Base-by-base conservation (phyloP, 805 yeast species). In the Sugiyamaella smithiae region DNA sequence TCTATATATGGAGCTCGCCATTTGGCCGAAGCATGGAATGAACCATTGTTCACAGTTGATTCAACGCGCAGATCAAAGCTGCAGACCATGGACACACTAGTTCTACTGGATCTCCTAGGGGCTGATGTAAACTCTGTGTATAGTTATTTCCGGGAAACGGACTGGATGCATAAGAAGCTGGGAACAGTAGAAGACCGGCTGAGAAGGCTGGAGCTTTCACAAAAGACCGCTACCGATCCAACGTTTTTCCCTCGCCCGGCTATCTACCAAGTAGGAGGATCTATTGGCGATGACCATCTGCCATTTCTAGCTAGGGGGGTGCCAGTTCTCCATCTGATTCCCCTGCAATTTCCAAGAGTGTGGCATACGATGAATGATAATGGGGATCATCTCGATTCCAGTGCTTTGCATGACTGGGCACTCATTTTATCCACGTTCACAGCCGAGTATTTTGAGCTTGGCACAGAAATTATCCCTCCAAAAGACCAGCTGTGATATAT, bases 1-100 rank as follows among this genome's bases (percentile, higher is more conserved):
- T 78, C 83, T 1, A 65, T 78, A 1, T 80, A 80, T 56, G 85
- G 85, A 0, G 73, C 84, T 0, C 68, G 73, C 14, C 76, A 75
- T 49, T 59, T 78, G 25, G 81, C 81, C 5, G 54, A 58, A 1
- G 47, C 55, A 25, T 73, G 76, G 76, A 55, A 57, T 5, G 35
- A 49, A 5, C 54, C 58, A 2, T 62, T 55, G 1, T 22, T 52
- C 7, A 48, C 50, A 29, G 44, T 52, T 17, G 53, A 47, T 9
- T 46, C 51, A n/a, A 45, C 49, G 1, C 52, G 58, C 9, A 24
- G 37, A 16, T 50, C 58, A 5, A 48, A 49, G 47, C 49, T 74
- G 7, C 52, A 59, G 2, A 52, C 65, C 6, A 72, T 80, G n/a
- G 75, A 72, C 2, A 56, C 72, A 4, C 63, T 80, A 29, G 73